Conservation (phyloP, 441 rosid species). For the Jatropha podagrica region DNA sequence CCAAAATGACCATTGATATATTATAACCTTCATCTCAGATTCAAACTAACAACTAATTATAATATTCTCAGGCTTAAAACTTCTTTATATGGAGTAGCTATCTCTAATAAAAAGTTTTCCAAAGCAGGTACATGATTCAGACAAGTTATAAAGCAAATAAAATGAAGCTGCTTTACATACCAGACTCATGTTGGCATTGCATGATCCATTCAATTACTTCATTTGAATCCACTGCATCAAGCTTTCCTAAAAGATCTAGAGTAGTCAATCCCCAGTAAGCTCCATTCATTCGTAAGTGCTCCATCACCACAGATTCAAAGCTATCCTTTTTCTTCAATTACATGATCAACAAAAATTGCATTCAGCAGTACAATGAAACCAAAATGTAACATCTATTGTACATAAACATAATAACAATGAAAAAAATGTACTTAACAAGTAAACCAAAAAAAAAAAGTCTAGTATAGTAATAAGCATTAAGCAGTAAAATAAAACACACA, state of each 20-base stretch:
- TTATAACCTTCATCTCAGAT: not conserved
- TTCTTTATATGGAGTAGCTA: not conserved
- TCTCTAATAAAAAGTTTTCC: not conserved
- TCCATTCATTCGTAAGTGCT: constrained; percentile 83
- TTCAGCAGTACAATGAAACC: not conserved
- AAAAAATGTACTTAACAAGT: not conserved
- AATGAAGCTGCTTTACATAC: constrained; percentile 28
- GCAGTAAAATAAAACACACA: constrained; percentile 13
- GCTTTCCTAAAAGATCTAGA: constrained; percentile 74
- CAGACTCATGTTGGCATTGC: constrained; percentile 81
- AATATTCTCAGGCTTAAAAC: not conserved
- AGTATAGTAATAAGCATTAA: not conserved
- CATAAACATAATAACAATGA: no score
- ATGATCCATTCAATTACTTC: constrained; percentile 77
- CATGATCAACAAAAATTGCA: constrained; percentile 8
- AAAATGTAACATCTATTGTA: no score
- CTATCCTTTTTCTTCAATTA: constrained; percentile 62
- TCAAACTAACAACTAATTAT: not conserved
- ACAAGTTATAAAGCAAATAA: not conserved
- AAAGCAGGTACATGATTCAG: not conserved
- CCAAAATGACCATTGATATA: constrained; percentile 15
- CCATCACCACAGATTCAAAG: constrained; percentile 82
- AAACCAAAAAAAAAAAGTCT: not conserved
- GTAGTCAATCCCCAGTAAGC: constrained; percentile 90
- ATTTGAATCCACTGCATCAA: constrained; percentile 49